Evolutionary conservation across 2,329 filamentous ascomycete genomes (phyloP), one percentile per base, ranked within the genome.

Genomic region (Penicillium sp.): DNA sequence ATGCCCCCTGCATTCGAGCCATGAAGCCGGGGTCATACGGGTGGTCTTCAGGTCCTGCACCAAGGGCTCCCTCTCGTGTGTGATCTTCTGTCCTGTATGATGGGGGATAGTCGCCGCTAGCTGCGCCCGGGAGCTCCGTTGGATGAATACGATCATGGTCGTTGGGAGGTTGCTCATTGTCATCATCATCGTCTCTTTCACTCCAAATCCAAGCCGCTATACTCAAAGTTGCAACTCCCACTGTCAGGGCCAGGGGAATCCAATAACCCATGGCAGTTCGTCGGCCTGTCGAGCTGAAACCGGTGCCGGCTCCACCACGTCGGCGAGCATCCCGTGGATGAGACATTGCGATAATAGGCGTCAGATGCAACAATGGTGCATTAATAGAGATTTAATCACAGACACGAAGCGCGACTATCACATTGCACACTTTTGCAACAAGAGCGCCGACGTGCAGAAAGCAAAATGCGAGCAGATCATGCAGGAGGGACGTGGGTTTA

Each of bases 161-260:
- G 13, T 58, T 49, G 37, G 59, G 75, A 59, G 74, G 72, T 46
- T 75, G 73, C 45, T 82, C 79, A 53, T 78, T 76, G 53, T 83
- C 79, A 27, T 90, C 84, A 45, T 88, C 84, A 49, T 84, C 80
- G 56, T 79, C 82, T 62, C 88, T 85, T 72, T 95, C 90, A 67
- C 86, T 94, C 90, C 90, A 95, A 51, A 90, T 82, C 91, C 91
- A 97, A 48, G 89, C 89, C 45, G 85, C 90, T 41, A 95, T 73
- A 32, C 90, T 90, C 47, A 87, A 84, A 24, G 90, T 89, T 51
- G 91, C 91, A 58, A 94, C 82, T 40, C 89, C 90, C 49, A 95
- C 83, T 43, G 90, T 96, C 55, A 95, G 72, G 56, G 84, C 85
- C 48, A 97, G 78, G 53, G 91, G 91, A 51, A 95, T 81, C 88